These are phyloP conservation scores for Neonectria faginata DNA, from an alignment of 2,329 filamentous ascomycete genomes.

Conservation along the genomic window DNA sequence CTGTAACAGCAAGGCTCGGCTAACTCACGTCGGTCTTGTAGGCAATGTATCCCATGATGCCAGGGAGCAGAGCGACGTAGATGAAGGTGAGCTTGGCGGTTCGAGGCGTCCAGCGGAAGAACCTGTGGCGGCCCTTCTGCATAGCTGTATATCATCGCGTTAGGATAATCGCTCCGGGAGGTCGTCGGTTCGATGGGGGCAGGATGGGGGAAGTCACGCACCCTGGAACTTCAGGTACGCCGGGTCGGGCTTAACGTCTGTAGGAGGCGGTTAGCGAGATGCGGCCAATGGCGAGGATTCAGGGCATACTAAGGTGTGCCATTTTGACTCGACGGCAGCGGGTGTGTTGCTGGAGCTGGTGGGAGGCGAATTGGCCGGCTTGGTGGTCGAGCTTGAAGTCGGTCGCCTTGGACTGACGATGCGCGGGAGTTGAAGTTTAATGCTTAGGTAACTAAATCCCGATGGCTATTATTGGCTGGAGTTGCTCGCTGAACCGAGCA, in stretches of 20 bases:
- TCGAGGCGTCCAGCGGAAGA: slow-evolving; percentile 92
- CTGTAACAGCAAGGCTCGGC: slow-evolving; percentile 5
- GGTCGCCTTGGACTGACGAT: slow-evolving; percentile 30
- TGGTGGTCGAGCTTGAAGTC: slow-evolving; percentile 40
- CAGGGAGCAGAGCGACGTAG: slow-evolving; percentile 80
- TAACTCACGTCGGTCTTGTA: slow-evolving; percentile 87
- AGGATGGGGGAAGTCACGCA: slow-evolving; percentile 46
- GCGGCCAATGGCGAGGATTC: not conserved
- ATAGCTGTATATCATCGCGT: slow-evolving; percentile 70
- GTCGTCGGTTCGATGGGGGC: slow-evolving; percentile 29
- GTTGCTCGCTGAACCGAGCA: fast-evolving
- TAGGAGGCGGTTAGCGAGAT: slow-evolving; percentile 43
- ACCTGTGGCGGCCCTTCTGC: slow-evolving; percentile 86
- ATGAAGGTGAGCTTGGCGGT: slow-evolving; percentile 84
- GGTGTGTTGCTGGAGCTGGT: slow-evolving; percentile 40
- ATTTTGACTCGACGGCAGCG: slow-evolving; percentile 48
- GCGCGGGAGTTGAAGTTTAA: slow-evolving; percentile 37
- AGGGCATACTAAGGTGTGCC: slow-evolving; percentile 55
- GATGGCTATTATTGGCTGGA: slow-evolving; percentile 32
- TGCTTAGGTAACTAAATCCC: slow-evolving; percentile 36
- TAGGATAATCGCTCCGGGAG: slow-evolving; percentile 33
- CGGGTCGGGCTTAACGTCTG: slow-evolving; percentile 58
- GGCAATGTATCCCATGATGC: slow-evolving; percentile 75
- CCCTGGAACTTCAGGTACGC: slow-evolving; percentile 56
- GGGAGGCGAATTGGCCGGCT: slow-evolving; percentile 42